Percentiles rank a stretch among this genome's conserved stretches.
These are phyloP conservation scores for Aureobasidium pullulans DNA, from an alignment of 2,329 filamentous ascomycete species.

Conservation along the genomic window DNA sequence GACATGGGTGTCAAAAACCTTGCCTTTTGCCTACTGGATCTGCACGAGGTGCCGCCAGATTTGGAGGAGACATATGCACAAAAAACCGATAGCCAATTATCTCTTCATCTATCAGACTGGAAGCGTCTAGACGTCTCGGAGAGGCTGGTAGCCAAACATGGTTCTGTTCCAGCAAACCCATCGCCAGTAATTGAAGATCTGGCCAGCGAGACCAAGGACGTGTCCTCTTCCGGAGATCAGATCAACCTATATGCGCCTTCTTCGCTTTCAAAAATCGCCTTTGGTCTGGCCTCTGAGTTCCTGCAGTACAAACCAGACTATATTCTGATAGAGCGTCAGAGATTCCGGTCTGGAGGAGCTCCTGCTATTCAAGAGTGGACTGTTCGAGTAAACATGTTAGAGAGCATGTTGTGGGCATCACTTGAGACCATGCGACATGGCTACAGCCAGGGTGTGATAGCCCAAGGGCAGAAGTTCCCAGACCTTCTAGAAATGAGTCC, in stretches of 20 bases:
- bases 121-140: conserved; percentile 25
- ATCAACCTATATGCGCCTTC: conserved; percentile 34
- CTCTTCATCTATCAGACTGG: conserved; percentile 30
- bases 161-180: background rate
- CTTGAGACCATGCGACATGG: conserved; percentile 47
- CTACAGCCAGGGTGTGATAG: background rate
- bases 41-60: conserved; percentile 10
- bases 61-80: background rate
- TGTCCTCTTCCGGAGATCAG: background rate
- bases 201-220: background rate
- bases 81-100: background rate
- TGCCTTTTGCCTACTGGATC: conserved; percentile 55
- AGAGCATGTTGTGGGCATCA: conserved; percentile 71
- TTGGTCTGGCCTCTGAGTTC: conserved; percentile 45
- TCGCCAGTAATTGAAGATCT: background rate
- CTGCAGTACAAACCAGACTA: conserved; percentile 54
- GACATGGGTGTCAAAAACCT: conserved; percentile 82
- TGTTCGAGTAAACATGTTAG: conserved; percentile 70
- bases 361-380: conserved; percentile 73
- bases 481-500: conserved; percentile 47
- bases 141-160: background rate
- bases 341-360: conserved; percentile 57
- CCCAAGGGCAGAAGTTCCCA: conserved; percentile 17
- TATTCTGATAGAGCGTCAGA: conserved; percentile 62
- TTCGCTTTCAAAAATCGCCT: conserved; percentile 49